Evolutionary conservation across 2,329 filamentous ascomycete species (phyloP).

Genomic region (Fusarium armeniacum): DNA sequence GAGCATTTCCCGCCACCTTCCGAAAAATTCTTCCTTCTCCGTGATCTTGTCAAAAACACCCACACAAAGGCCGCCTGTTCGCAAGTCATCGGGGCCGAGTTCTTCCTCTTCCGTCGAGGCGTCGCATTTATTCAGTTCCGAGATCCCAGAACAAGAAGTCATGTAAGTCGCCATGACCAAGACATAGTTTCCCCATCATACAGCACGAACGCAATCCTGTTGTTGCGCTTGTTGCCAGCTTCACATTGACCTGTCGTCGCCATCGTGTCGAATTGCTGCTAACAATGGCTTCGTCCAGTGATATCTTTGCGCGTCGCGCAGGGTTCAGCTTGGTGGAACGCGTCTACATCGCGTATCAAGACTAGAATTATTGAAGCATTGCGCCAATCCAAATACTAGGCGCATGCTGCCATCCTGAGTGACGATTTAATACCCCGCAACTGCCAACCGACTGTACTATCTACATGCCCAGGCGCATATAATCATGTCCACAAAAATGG

Average conservation of each 20-base stretch:
- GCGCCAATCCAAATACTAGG: conserved; percentile 3
- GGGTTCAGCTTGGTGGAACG: conserved; percentile 28
- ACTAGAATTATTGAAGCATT: conserved; percentile 26
- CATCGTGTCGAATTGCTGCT: conserved; percentile 46
- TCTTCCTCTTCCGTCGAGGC: conserved; percentile 63
- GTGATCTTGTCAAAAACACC: conserved; percentile 54
- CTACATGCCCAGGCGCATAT: conserved; percentile 17
- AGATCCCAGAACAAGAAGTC: conserved; percentile 53
- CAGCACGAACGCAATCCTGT: conserved; percentile 36
- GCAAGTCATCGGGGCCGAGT: conserved; percentile 56
- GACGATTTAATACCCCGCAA: conserved; percentile 33
- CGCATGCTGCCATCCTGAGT: conserved; percentile 25
- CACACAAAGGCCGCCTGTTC: conserved; percentile 51
- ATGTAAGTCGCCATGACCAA: conserved; percentile 54
- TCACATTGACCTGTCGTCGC: conserved; percentile 39
- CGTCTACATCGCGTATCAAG: conserved; percentile 42
- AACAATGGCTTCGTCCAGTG: conserved; percentile 49
- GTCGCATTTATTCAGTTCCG: conserved; percentile 61
- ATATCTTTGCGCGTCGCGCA: conserved; percentile 48
- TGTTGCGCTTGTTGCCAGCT: conserved; percentile 29
- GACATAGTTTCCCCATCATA: conserved; percentile 39
- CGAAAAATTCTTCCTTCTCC: conserved; percentile 58
- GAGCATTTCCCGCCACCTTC: conserved; percentile 47
- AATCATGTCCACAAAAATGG: conserved; percentile 54
- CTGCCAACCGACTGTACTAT: conserved; percentile 9